Evolutionary conservation across 2,329 filamentous ascomycete genomes (phyloP).

Genomic region (Fonsecaea pedrosoi): DNA sequence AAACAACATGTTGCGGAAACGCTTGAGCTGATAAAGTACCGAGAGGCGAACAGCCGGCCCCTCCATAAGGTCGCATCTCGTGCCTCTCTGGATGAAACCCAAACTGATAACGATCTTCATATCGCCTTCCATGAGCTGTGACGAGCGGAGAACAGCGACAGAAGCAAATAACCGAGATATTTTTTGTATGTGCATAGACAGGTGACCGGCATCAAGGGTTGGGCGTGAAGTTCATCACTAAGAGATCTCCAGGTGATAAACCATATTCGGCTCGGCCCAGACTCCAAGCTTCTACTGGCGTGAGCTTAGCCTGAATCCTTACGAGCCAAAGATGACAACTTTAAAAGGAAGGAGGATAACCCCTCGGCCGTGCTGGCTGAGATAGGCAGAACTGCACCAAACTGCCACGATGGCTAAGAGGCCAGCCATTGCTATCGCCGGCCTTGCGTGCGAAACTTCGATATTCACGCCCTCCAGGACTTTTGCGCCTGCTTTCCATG

Average conservation of each 20-base stretch:
- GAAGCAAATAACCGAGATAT: conserved; percentile 5
- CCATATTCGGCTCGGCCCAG: not conserved
- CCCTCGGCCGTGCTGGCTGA: not conserved
- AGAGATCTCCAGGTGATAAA: conserved; percentile 1
- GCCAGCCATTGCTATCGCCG: conserved; percentile 13
- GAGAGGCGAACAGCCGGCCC: not conserved
- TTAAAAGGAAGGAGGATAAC: conserved; percentile 7
- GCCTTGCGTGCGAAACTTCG: conserved; percentile 16
- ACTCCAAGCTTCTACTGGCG: not conserved
- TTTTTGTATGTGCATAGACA: not conserved
- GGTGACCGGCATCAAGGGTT: not conserved
- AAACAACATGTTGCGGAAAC: not conserved
- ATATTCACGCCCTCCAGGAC: conserved; percentile 16
- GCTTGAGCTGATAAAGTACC: not conserved
- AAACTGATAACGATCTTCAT: conserved; percentile 11
- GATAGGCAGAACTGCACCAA: not conserved
- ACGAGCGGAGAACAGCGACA: conserved; percentile 13
- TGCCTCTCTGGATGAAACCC: not conserved
- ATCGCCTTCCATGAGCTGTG: not conserved
- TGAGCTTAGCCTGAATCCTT: not conserved
- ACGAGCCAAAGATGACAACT: not conserved
- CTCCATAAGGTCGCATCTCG: conserved; percentile 12
- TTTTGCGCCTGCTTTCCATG: conserved; percentile 5
- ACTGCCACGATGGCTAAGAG: not conserved
- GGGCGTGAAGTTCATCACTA: not conserved